Evolutionary conservation across 2,329 filamentous ascomycete species (phyloP).

Genomic region (Ceratocystiopsis sp.): DNA sequence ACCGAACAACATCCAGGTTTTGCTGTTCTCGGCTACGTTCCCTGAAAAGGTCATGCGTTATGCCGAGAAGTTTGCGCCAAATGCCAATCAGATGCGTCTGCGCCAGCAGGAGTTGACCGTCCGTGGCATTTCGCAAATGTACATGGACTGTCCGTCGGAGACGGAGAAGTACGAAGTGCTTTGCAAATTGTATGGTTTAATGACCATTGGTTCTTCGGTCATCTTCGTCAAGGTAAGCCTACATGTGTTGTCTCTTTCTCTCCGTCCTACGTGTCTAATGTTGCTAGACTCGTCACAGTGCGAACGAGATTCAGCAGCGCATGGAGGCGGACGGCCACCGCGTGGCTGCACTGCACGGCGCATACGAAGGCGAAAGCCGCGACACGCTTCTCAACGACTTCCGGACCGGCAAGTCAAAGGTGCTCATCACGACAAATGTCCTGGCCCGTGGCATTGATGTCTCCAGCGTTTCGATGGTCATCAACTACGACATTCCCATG

Average conservation of each 20-base stretch:
- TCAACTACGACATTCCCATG: conserved; percentile 86
- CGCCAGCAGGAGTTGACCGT: conserved; percentile 87
- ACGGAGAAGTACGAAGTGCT: conserved; percentile 75
- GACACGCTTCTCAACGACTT: conserved; percentile 77
- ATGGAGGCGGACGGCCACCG: conserved; percentile 85
- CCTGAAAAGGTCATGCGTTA: conserved; percentile 74
- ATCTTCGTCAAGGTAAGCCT: conserved; percentile 77
- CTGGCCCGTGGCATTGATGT: conserved; percentile 88
- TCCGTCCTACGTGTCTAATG: no score
- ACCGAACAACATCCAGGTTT: conserved; percentile 60
- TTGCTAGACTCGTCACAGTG: conserved; percentile 63
- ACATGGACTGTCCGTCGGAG: conserved; percentile 77
- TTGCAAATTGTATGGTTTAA: conserved; percentile 83
- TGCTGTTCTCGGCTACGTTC: conserved; percentile 91
- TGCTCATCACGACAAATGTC: conserved; percentile 95
- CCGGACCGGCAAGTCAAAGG: conserved; percentile 73
- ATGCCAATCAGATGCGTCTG: conserved; percentile 73
- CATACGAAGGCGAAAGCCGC: conserved; percentile 66
- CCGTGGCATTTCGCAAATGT: conserved; percentile 94
- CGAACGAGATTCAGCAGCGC: conserved; percentile 64
- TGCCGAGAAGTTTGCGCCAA: conserved; percentile 68
- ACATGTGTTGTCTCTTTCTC: no score
- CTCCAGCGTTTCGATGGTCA: conserved; percentile 87
- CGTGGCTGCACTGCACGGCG: conserved; percentile 77
- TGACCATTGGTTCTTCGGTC: conserved; percentile 93